A percentile compares a stretch with the other conserved stretches of the same genome.
phyloP scores from a whole-genome alignment of 225 moss, liverwort and hornwort genomes.

The Pseudoscleropodium purum region DNA sequence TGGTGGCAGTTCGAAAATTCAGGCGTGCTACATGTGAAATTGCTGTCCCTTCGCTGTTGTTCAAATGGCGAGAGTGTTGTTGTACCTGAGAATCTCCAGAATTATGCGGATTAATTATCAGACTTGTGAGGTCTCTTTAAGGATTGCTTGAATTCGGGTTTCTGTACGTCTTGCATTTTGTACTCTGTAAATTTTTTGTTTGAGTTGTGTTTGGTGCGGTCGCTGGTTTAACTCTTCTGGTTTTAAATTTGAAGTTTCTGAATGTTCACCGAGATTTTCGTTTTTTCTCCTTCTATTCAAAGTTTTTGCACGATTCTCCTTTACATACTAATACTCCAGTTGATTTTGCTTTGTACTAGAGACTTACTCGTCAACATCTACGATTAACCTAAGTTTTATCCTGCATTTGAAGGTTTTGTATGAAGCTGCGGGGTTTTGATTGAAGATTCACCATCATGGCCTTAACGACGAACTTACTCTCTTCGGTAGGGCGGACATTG shows the following conservation, averaged over 20 bases:
- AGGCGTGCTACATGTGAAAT: background rate
- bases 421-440: background rate
- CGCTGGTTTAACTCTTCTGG: background rate
- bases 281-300: background rate
- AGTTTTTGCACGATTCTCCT: background rate
- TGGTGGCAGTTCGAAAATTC: background rate
- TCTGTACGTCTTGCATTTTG: background rate
- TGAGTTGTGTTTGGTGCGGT: background rate
- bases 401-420: background rate
- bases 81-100: background rate
- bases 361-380: background rate
- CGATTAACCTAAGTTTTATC: background rate
- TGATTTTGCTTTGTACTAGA: background rate
- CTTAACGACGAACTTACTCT: background rate
- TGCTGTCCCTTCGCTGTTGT: background rate
- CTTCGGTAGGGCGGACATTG: background rate
- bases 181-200: background rate
- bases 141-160: background rate
- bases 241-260: background rate
- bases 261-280: background rate
- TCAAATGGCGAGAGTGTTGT: background rate
- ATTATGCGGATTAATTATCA: background rate
- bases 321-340: too few species aligned
- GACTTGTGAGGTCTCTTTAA: background rate
- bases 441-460: slow-evolving; percentile 8